Conservation (phyloP, 2,329 filamentous ascomycete genomes). For the Alternaria triticina region DNA sequence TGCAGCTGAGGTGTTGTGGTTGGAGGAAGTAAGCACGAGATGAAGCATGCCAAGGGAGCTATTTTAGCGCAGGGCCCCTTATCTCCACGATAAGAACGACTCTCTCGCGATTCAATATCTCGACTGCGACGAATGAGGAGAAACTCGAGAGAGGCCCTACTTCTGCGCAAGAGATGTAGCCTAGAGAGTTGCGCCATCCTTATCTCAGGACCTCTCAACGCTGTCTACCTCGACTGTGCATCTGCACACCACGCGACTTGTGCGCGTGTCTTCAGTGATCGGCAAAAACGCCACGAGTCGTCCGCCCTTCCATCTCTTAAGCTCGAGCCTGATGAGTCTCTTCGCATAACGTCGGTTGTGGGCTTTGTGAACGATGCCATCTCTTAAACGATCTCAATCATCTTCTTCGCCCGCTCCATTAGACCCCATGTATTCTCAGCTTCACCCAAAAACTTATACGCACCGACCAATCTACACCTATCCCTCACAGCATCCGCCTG, state of each 20-base stretch:
- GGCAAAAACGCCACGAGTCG: background rate
- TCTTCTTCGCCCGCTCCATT: background rate
- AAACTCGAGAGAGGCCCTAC: background rate
- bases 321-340: background rate
- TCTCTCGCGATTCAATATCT: background rate
- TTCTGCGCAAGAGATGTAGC: background rate
- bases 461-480: background rate
- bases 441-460: background rate
- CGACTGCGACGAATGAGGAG: background rate
- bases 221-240: background rate
- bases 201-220: background rate
- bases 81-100: background rate
- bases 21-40: background rate
- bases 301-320: background rate
- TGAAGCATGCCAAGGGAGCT: background rate
- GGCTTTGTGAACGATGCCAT: background rate
- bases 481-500: background rate
- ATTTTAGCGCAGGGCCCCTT: background rate
- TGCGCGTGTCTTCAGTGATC: background rate
- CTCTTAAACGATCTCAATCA: background rate
- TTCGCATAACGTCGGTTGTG: background rate
- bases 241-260: background rate
- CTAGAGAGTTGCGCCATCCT: background rate
- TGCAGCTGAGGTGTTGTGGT: slow-evolving; percentile 1
- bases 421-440: background rate